A percentile compares a stretch with the other conserved stretches of the same genome.
phyloP scores from a whole-genome alignment of 1,139 yeast genomes.

The Pichia inconspicua region DNA sequence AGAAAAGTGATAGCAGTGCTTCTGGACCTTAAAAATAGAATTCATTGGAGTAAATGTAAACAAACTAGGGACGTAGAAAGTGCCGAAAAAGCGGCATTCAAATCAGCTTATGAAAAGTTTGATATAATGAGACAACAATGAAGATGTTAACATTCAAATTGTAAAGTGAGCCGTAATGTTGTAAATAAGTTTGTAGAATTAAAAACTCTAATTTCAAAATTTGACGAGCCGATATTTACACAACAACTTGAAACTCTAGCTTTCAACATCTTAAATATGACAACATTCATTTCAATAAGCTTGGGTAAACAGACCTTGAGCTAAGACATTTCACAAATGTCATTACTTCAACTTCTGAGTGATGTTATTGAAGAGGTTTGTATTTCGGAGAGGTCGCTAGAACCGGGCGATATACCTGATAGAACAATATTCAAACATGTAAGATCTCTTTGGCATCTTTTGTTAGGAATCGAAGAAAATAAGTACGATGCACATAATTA shows the following conservation, averaged over 20 bases:
- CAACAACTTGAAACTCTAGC: no score
- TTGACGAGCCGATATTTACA: not conserved
- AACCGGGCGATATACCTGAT: constrained; percentile 8
- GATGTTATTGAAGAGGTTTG: constrained; percentile 12
- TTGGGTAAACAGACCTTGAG: not conserved
- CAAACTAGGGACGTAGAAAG: constrained; percentile 53
- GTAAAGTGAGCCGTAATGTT: not conserved
- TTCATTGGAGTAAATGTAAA: constrained; percentile 66
- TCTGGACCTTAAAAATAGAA: constrained; percentile 50
- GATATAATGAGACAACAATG: not conserved
- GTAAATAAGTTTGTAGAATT: no score
- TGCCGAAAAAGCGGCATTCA: constrained; percentile 33
- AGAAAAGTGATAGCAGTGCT: constrained; percentile 63
- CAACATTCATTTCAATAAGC: no score
- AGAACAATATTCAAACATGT: constrained; percentile 9
- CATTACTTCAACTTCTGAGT: constrained; percentile 7
- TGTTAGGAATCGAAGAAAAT: constrained; percentile 20
- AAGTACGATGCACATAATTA: constrained; percentile 15
- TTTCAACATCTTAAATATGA: not conserved
- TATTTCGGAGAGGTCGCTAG: constrained; percentile 3
- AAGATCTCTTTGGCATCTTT: constrained; percentile 19
- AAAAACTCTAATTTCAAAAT: no score
- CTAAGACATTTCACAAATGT: constrained; percentile 1
- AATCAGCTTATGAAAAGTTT: constrained; percentile 13
- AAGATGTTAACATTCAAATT: no score